Evolutionary conservation across 2,329 filamentous ascomycete species (phyloP), one percentile per base, ranked within the genome.

Genomic region (Xylariaceae sp.): DNA sequence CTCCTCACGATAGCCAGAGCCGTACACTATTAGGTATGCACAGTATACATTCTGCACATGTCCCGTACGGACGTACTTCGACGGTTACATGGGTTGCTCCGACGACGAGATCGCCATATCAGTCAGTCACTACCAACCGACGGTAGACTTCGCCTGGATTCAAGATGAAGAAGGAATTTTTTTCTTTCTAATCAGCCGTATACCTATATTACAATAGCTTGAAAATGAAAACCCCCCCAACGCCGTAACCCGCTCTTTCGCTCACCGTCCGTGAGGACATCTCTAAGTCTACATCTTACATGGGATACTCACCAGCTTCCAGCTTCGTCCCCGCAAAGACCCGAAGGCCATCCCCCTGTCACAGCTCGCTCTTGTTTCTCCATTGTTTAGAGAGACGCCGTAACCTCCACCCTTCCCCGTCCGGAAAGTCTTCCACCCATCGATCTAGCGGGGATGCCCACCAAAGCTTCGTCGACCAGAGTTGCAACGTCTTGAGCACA

Each of bases 401-500:
- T 43, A 30, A 62, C 63, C 39, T 64, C 62, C 53, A 59, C 54
- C 39, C 47, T 54, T 55, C 61, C 62, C 29, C 63, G 55, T 31
- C 64, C 60, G 31, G 60, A 57, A 29, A 61, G 60, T 34, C 57
- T 64, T 31, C 64, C 62, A 27, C 56, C 62, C 68, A 70, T 70
- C 35, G 65, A 63, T 43, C 64, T 62, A 7, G 67, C 65, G 9
- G 64, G 62, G 19, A 61, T 41, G 3, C 64, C 65, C 27, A 62
- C 57, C 31, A 73, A 59, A 4, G 68, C 65, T 53, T 73, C 70
- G 12, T 72, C 68, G 6, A 74, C 65, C 44, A 74, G 58, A 43
- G 49, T 55, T 9, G 57, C 60, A 19, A 73, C 69, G 44, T 74
- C 72, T 27, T 62, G 61, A 8, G 72, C 72, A 51, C 71, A 73